Percentiles rank a stretch among this genome's conserved stretches.
Evolutionary conservation across 2,329 filamentous ascomycete species (phyloP).

Genomic region (Pseudocercospora vitis): DNA sequence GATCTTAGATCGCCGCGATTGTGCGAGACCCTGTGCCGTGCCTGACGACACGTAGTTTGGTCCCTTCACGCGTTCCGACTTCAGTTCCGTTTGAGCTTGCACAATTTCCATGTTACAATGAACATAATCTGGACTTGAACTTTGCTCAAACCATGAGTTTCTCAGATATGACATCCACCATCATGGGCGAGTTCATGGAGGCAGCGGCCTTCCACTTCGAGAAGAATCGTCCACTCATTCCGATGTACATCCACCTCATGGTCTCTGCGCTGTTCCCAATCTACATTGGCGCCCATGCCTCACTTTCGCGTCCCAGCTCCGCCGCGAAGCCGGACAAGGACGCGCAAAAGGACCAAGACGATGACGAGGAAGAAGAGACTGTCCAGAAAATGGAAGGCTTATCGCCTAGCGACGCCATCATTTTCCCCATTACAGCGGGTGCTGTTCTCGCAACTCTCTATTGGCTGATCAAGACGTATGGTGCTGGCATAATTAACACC

Average conservation of each 20-base stretch:
- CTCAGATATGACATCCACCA: constrained; percentile 5
- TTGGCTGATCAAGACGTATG: constrained; percentile 84
- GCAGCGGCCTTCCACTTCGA: constrained; percentile 22
- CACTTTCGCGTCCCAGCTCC: constrained; percentile 77
- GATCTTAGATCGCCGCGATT: too few species aligned
- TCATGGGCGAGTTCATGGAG: constrained; percentile 9
- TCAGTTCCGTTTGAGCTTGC: too few species aligned
- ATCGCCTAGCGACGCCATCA: constrained; percentile 73
- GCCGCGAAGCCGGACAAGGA: constrained; percentile 60
- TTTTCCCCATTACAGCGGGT: constrained; percentile 79
- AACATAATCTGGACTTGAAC: too few species aligned
- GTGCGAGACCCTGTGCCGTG: too few species aligned
- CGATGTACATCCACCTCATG: constrained; percentile 62
- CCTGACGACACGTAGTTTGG: too few species aligned
- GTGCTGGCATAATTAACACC: constrained; percentile 77
- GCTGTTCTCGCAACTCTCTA: constrained; percentile 73
- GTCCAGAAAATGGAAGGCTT: constrained; percentile 66
- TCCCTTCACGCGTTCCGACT: too few species aligned
- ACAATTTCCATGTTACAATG: too few species aligned
- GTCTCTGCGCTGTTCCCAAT: constrained; percentile 77
- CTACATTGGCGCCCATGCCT: constrained; percentile 80
- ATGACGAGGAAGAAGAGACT: constrained; percentile 56
- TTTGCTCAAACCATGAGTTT: not conserved
- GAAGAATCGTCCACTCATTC: constrained; percentile 46
- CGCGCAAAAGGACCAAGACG: constrained; percentile 37